Base-by-base conservation (phyloP, 2,329 filamentous ascomycete genomes). In the Xylaria sp. region DNA sequence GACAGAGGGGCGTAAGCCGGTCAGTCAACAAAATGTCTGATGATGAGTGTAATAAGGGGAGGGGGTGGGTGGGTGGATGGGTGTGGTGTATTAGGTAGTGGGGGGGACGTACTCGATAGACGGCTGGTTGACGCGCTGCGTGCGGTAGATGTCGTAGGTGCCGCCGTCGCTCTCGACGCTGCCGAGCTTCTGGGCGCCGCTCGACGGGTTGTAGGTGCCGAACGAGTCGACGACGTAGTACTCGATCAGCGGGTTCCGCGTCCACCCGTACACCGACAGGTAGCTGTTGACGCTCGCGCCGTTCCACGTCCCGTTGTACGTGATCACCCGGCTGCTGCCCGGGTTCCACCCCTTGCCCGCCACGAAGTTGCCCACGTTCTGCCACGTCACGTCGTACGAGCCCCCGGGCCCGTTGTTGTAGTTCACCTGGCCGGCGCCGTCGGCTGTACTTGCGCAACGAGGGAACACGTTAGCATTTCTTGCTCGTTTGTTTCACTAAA, bases 361-460 rank as follows among this genome's bases (percentile, higher is more conserved):
- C 22, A 80, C 77, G 62, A 78, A 78, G 70, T 80, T 77, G 61
- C 73, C 75, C 16, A 71, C 71, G 64, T 76, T 78, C 42, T 66
- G 68, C 81, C 81, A 85, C 6, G 54, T 70, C 20, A 81, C 72
- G 57, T 72, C 76, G 73, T 83, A 84, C 54, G 71, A 69, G 20
- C 83, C 82, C 18, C 66, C 78, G 1, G 71, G 65, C 13, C 75
- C 78, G 71, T 85, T 85, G 68, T 78, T 83, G 74, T 85, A 86
- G 45, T 72, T 78, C 16, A 81, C 79, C 42, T 71, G 66, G 20
- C 74, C 77, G n/a, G 69, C 73, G n/a, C 79, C 79, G 57, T 86
- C 83, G 40, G 69, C 29, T 34, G 11, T 34, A 4, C 4, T 34
- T 11, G 16, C 3, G 3, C 11, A 13, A 13, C 11, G 29, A 3